These are phyloP conservation scores for Mesembryanthemum crystallinum DNA, from an alignment of 148 eudicot genomes.

Conservation along the genomic window DNA sequence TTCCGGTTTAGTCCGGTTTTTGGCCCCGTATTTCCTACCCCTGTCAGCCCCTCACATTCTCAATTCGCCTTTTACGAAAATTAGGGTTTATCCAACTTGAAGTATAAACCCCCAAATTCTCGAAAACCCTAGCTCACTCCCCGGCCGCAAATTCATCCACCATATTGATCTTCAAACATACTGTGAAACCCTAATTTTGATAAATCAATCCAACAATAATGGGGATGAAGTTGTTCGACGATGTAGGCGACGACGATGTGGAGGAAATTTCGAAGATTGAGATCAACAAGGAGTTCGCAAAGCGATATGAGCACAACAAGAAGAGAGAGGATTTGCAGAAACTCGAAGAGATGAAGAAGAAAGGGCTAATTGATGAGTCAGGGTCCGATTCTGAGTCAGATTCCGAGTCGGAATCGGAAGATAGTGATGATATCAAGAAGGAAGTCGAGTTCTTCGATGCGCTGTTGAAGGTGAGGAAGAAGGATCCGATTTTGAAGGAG, in stretches of 20 bases:
- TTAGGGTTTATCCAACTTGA: neutral
- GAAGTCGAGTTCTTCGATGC: constrained; percentile 52
- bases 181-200: constrained; percentile 8
- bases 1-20: no score
- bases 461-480: constrained; percentile 51
- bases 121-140: neutral
- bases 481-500: constrained; percentile 57
- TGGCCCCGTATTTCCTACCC: no score
- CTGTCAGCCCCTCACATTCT: no score
- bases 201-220: neutral
- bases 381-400: constrained; percentile 47
- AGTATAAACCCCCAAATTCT: neutral
- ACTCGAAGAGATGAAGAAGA: constrained; percentile 37
- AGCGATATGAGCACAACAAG: constrained; percentile 81
- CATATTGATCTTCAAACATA: neutral
- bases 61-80: neutral
- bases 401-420: constrained; percentile 28
- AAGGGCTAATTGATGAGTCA: constrained; percentile 30
- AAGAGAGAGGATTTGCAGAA: constrained; percentile 43
- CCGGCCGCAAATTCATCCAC: neutral
- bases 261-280: constrained; percentile 56
- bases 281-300: constrained; percentile 65
- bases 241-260: constrained; percentile 22
- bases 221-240: constrained; percentile 60
- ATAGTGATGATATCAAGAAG: constrained; percentile 22